These are phyloP conservation scores for Trichosporon ovoides DNA, from an alignment of 1,284 basidiomycete genomes.

Conservation along the genomic window DNA sequence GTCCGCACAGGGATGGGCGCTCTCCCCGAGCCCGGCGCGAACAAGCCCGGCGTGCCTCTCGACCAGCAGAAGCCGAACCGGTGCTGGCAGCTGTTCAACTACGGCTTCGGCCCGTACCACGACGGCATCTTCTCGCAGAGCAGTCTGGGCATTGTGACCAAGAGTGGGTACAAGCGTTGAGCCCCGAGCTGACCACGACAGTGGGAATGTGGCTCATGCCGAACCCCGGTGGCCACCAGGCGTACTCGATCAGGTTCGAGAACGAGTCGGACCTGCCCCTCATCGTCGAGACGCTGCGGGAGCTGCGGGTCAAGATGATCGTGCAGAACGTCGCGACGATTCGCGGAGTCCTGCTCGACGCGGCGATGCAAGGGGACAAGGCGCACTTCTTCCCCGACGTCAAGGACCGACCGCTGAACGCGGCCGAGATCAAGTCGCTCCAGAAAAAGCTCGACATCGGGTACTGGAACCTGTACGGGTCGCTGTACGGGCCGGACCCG, in stretches of 20 bases:
- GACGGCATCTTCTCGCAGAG: conserved; percentile 16
- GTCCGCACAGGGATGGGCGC: conserved; percentile 15
- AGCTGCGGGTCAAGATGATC: conserved; percentile 11
- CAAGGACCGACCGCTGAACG: conserved; percentile 2
- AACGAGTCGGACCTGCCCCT: conserved; percentile 10
- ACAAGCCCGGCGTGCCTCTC: neutral
- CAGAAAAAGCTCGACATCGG: conserved; percentile 6
- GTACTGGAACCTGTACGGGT: conserved; percentile 11
- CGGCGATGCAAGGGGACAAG: conserved; percentile 5
- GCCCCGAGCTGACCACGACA: neutral
- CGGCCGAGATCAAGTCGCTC: conserved; percentile 5
- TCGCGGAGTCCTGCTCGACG: conserved; percentile 9
- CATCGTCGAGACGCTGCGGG: conserved; percentile 10
- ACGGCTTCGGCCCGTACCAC: conserved; percentile 11
- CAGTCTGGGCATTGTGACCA: conserved; percentile 13
- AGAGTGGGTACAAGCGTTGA: neutral
- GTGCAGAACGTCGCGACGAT: conserved; percentile 14
- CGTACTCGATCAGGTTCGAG: conserved; percentile 13
- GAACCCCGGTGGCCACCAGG: conserved; percentile 13
- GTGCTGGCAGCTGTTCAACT: conserved; percentile 15
- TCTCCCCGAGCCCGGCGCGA: conserved; percentile 9
- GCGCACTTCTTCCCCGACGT: conserved; percentile 6
- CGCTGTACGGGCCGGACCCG: conserved; percentile 11
- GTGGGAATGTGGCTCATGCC: conserved; percentile 14
- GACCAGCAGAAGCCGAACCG: conserved; percentile 14